These are phyloP conservation scores for Magnolia officinalis DNA, from an alignment of 164 flowering plant species.

Conservation along the genomic window DNA sequence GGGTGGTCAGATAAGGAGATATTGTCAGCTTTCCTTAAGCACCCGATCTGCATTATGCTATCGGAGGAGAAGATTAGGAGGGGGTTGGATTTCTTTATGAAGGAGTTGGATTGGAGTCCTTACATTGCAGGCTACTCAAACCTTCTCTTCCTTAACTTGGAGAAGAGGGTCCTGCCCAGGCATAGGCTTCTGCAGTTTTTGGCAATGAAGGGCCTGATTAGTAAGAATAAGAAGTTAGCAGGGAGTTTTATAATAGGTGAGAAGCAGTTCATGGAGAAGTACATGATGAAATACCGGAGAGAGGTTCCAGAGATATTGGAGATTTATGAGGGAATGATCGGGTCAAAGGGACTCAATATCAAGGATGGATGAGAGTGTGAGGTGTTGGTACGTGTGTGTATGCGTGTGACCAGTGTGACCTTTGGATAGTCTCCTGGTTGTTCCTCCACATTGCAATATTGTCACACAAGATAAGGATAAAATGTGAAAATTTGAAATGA, in stretches of 20 bases:
- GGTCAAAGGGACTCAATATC: background rate
- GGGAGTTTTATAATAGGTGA: background rate
- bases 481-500: no score
- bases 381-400: no score
- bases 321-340: background rate
- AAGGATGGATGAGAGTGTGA: background rate
- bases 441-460: no score
- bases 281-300: background rate
- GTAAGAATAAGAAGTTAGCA: background rate
- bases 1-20: conserved; percentile 1
- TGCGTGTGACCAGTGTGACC: no score
- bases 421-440: no score
- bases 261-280: background rate
- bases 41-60: background rate
- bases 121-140: background rate
- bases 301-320: background rate
- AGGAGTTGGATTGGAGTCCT: background rate
- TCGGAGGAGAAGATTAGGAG: conserved; percentile 1
- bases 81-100: background rate
- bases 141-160: background rate
- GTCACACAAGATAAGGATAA: no score
- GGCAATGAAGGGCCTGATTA: background rate
- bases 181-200: background rate
- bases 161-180: background rate
- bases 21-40: background rate